A percentile compares a stretch with the other conserved stretches of the same genome.
These are phyloP conservation scores for Urochloa ruziziensis DNA, from an alignment of 176 grass and related monocot genomes.

Conservation along the genomic window DNA sequence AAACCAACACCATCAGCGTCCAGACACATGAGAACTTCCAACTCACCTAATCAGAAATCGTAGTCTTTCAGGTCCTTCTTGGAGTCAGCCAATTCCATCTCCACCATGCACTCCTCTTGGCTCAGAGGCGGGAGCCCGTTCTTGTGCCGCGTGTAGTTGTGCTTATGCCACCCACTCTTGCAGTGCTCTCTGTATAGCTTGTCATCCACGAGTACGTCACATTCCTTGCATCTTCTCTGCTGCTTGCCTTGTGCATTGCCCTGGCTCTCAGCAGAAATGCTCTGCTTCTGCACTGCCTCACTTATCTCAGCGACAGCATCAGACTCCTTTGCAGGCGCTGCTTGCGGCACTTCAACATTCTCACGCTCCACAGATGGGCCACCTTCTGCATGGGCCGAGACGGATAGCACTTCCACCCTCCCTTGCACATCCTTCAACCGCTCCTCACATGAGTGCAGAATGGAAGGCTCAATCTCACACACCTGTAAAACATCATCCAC, in stretches of 20 bases:
- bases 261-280: conserved; percentile 35
- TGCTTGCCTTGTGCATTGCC: conserved; percentile 34
- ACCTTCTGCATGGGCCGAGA: conserved; percentile 55
- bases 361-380: conserved; percentile 62
- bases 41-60: conserved; percentile 56
- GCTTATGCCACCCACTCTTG: conserved; percentile 91
- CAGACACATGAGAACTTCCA: not conserved
- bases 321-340: conserved; percentile 35
- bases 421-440: conserved; percentile 62
- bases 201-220: conserved; percentile 59
- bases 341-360: conserved; percentile 33
- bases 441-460: conserved; percentile 81
- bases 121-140: conserved; percentile 56
- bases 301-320: conserved; percentile 36
- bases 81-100: conserved; percentile 53
- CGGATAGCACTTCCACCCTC: conserved; percentile 75
- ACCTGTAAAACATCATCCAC: conserved; percentile 46
- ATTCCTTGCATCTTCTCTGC: conserved; percentile 74
- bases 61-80: conserved; percentile 76
- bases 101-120: conserved; percentile 67
- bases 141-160: conserved; percentile 68
- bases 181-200: conserved; percentile 78
- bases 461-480: conserved; percentile 77
- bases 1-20: not conserved
- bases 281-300: conserved; percentile 55